Conservation (phyloP, 192 early-diverging fungal genomes). For the Entophlyctis luteolus region DNA sequence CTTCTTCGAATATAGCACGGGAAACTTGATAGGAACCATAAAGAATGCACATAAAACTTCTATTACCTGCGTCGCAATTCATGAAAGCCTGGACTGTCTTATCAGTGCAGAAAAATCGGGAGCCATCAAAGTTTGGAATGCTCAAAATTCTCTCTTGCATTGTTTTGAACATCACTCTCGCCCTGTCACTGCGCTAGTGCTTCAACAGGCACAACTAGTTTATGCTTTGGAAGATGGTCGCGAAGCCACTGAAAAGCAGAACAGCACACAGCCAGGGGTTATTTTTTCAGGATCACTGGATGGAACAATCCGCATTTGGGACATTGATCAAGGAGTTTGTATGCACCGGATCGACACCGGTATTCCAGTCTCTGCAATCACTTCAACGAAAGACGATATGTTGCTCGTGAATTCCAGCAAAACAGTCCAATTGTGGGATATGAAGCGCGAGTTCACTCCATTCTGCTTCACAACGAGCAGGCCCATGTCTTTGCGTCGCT, state of each 20-base stretch:
- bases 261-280: conserved; percentile 12
- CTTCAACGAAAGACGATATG: conserved; percentile 29
- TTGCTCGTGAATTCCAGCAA: conserved; percentile 23
- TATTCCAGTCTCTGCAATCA: conserved; percentile 29
- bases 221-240: conserved; percentile 25
- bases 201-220: conserved; percentile 35
- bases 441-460: conserved; percentile 33
- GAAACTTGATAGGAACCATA: conserved; percentile 24
- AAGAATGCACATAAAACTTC: conserved; percentile 40
- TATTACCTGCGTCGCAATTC: conserved; percentile 35
- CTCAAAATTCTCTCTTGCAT: conserved; percentile 34
- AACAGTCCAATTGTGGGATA: conserved; percentile 32
- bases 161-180: conserved; percentile 42
- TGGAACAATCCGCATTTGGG: conserved; percentile 45
- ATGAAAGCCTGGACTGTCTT: conserved; percentile 44
- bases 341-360: conserved; percentile 34
- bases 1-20: conserved; percentile 35
- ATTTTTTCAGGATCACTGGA: conserved; percentile 43
- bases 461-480: conserved; percentile 19
- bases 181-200: conserved; percentile 30
- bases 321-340: conserved; percentile 40
- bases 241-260: neutral
- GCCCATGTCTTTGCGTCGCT: conserved; percentile 1
- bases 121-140: conserved; percentile 44
- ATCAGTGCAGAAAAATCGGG: conserved; percentile 36